Base-by-base conservation (phyloP, 23 red algal species). In the Gracilaria domingensis region DNA sequence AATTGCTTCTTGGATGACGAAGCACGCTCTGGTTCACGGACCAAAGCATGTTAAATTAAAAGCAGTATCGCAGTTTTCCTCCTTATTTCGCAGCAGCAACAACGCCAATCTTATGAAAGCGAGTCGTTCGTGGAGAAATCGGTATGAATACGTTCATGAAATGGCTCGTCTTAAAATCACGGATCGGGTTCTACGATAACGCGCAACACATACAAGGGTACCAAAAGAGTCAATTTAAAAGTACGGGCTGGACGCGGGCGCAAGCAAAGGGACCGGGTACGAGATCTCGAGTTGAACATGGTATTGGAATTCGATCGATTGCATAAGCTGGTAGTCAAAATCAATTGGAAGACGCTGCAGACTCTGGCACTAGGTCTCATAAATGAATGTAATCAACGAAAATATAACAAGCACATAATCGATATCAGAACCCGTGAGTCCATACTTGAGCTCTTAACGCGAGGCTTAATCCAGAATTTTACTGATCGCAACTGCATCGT, bases 41-140 rank as follows among this genome's bases (percentile, higher is more conserved):
- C 42, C 42, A 11, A 45, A 45, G 5, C 42, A 45, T 45, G 42
- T 45, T 4, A 45, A 45, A 45, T 45, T 11, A 4, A 45, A 56
- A 54, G 34, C 74, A 33, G 50, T 51, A 3, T 1, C 12, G 4
- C 38, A 56, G 1, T 79, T 79, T 34, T 39, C 74, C 1, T 2
- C 50, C 1, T 5, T 79, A 1, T 79, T 79, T 56, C 16, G 74
- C 17, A 56, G 74, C 50, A 49, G 13, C 25, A 23, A 4, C 1
- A 79, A 79, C 32, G 74, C 74, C 1, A 79, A 79, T 23, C 17
- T 50, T 6, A 13, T 23, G 42, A 79, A 79, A 56, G 74, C 74
- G 4, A 56, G 74, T 39, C 42, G 42, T 2, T 5, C 51, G 2
- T 79, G 74, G 74, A 30, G 24, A 30, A 32, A 9, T 9, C 74